Evolutionary conservation across 2,329 filamentous ascomycete species (phyloP), one percentile per base, ranked within the genome.

Genomic region (Cladosporium velox): DNA sequence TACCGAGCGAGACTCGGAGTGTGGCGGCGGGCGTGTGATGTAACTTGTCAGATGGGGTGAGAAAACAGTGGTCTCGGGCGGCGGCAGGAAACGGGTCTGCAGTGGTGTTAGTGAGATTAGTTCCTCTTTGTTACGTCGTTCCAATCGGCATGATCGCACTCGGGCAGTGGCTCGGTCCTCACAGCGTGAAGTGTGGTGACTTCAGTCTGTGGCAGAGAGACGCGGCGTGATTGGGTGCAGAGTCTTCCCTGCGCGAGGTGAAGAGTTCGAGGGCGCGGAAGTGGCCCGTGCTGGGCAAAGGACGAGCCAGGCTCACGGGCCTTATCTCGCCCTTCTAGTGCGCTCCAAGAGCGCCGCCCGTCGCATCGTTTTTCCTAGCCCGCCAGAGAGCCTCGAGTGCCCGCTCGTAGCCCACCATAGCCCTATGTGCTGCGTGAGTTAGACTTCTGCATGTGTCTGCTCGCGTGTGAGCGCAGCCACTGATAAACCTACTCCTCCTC

Each of bases 261-360:
- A 47, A 47, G 41, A 47, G 41, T 21, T 21, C n/a, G 41, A 47
- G 41, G 10, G n/a, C 2, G 34, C 34, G 11, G 7, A 21, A 8
- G n/a, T 21, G 28, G 30, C n/a, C 57, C 24, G 15, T 32, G 55
- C 32, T 58, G 32, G n/a, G 34, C 11, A 35, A 14, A 35, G 34
- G 12, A 35, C 32, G 3, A 18, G 21, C 14, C 18, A 14, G 15
- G 55, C 55, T 41, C 30, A 41, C 30, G 55, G 44, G 24, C 35
- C 58, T 61, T 61, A 51, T 61, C 59, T 49, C n/a, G 15, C 32
- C 11, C 59, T 62, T 62, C 59, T 62, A 62, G 59, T 41, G 59
- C 59, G 44, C 38, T 30, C 52, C 32, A 55, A 52, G 59, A n/a
- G 28, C 38, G 26, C 38, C 59, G 41, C 26, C 41, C 59, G 38